Percentiles rank a stretch among this genome's conserved stretches.
phyloP scores from a whole-genome alignment of 352 stramenopile genomes.

The Phytophthora aleatoria region DNA sequence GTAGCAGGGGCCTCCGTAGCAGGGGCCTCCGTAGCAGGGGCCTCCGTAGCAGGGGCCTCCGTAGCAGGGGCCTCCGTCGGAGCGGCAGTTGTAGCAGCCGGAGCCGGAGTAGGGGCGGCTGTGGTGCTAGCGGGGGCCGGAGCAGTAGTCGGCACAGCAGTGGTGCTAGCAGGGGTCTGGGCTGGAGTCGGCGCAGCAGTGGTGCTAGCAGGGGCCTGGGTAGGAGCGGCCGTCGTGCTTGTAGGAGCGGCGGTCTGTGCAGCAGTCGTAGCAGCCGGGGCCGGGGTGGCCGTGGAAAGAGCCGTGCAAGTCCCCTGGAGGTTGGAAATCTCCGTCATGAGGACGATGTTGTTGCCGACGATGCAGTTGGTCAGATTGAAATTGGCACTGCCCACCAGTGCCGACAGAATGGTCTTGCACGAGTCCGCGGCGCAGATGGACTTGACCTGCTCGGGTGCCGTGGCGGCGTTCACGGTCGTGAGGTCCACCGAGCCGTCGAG shows the following conservation, averaged over 20 bases:
- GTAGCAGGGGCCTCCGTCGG: not conserved
- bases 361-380: slow-evolving; percentile 65
- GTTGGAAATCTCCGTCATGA: slow-evolving; percentile 53
- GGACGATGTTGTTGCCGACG: slow-evolving; percentile 50
- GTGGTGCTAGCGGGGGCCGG: slow-evolving; percentile 1
- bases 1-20: not conserved
- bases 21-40: not conserved
- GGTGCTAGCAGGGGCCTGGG: not conserved
- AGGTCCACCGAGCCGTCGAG: slow-evolving; percentile 54
- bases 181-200: not conserved
- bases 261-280: not conserved
- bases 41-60: not conserved
- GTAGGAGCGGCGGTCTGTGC: slow-evolving; percentile 11
- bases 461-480: slow-evolving; percentile 37
- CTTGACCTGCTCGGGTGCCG: slow-evolving; percentile 42
- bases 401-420: slow-evolving; percentile 50
- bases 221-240: not conserved
- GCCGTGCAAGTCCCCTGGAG: slow-evolving; percentile 48
- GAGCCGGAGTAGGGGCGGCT: not conserved
- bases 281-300: slow-evolving; percentile 14
- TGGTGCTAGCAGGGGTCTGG: not conserved
- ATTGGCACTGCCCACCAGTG: slow-evolving; percentile 49
- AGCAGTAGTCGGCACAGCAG: not conserved
- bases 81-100: slow-evolving; percentile 9
- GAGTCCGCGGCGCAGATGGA: slow-evolving; percentile 46